Conservation (phyloP, 139 green algal species). For the Chlorella ohadii region DNA sequence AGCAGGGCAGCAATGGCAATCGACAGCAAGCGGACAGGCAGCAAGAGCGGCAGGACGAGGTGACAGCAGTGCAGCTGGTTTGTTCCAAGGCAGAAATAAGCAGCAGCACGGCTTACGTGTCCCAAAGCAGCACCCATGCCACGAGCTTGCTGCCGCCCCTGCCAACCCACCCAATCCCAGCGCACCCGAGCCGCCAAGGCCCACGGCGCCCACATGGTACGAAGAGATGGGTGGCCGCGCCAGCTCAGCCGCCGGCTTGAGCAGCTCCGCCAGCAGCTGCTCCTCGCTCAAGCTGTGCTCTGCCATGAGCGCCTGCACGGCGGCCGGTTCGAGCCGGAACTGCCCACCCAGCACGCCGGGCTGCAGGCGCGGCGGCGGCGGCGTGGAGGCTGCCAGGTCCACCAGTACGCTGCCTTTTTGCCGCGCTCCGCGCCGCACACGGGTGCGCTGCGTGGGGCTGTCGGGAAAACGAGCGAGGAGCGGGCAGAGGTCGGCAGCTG, state of each 20-base stretch:
- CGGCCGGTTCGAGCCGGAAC: slow-evolving; percentile 44
- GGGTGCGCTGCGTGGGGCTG: slow-evolving; percentile 13
- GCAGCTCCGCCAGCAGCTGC: slow-evolving; percentile 67
- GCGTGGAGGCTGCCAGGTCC: slow-evolving; percentile 14
- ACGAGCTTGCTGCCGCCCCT: too few relatives aligned
- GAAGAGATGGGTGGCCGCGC: slow-evolving; percentile 77
- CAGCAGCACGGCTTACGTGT: too few relatives aligned
- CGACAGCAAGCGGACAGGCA: too few relatives aligned
- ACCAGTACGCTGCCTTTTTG: slow-evolving; percentile 35
- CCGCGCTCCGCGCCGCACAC: slow-evolving; percentile 20
- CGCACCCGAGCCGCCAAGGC: not conserved
- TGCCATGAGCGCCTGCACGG: slow-evolving; percentile 53
- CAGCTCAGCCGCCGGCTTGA: slow-evolving; percentile 65
- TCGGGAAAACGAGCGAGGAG: not conserved
- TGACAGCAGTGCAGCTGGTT: too few relatives aligned
- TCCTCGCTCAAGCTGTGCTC: slow-evolving; percentile 48
- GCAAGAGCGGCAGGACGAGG: too few relatives aligned
- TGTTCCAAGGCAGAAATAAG: too few relatives aligned
- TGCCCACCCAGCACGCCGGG: slow-evolving; percentile 32
- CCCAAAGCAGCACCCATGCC: too few relatives aligned
- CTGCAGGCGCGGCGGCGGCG: slow-evolving; percentile 1
- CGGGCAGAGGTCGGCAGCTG: not conserved
- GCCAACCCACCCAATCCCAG: not conserved
- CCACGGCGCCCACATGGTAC: slow-evolving; percentile 71
- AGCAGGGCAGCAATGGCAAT: too few relatives aligned